Conservation (phyloP, 768 basidiomycete genomes). For the Auricularia sp. region DNA sequence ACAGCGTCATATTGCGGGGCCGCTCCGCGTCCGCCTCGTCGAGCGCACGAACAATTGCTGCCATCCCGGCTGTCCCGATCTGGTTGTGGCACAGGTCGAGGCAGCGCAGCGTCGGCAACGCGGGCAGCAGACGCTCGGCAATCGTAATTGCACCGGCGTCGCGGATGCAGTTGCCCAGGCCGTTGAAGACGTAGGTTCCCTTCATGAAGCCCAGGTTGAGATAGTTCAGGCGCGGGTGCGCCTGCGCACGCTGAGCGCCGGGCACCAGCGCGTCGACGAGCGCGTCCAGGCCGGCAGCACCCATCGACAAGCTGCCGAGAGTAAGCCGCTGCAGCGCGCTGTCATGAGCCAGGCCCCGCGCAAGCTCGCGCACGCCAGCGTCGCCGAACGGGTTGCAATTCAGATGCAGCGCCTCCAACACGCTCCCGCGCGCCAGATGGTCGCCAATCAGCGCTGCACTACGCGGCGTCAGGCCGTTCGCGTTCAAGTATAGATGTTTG, state of each 20-base stretch:
- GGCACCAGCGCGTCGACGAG: not conserved
- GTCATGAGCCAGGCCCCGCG: not conserved
- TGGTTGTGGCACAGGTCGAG: not conserved
- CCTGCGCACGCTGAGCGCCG: not conserved
- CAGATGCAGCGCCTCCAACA: not conserved
- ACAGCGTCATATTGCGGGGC: not conserved
- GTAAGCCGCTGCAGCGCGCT: not conserved
- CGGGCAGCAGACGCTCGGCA: not conserved
- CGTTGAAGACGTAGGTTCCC: constrained; percentile 1
- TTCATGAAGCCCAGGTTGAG: constrained; percentile 1
- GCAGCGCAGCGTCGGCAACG: not conserved
- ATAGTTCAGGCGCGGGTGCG: not conserved
- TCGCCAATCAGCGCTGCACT: not conserved
- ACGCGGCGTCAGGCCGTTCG: not conserved
- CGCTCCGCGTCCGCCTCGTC: not conserved
- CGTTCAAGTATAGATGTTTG: constrained; percentile 7
- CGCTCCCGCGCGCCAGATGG: not conserved
- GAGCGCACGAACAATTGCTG: not conserved
- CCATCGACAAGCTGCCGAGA: not conserved
- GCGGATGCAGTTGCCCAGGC: not conserved
- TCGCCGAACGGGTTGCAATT: constrained; percentile 1
- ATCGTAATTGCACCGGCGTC: not conserved
- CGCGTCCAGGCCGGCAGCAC: not conserved
- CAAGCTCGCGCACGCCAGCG: not conserved
- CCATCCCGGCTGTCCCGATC: not conserved